These are phyloP conservation scores for Pseudogymnoascus sp. DNA, from an alignment of 2,329 filamentous ascomycete species.

Conservation along the genomic window DNA sequence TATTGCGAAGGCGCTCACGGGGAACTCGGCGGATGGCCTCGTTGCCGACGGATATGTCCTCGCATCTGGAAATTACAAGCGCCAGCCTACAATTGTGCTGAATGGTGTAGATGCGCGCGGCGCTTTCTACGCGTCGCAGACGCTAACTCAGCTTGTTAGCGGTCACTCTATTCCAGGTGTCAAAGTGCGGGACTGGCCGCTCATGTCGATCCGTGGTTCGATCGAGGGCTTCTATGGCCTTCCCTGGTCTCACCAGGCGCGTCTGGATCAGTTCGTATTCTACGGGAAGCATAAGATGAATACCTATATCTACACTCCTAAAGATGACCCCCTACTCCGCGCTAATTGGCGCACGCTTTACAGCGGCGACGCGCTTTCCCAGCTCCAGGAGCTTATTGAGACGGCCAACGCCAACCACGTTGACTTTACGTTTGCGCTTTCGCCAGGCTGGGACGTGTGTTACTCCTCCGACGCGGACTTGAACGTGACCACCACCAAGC, in stretches of 20 bases:
- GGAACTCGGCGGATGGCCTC: slow-evolving; percentile 15
- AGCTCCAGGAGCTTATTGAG: slow-evolving; percentile 18
- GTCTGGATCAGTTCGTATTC: slow-evolving; percentile 21
- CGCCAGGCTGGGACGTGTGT: slow-evolving; percentile 18
- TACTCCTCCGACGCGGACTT: slow-evolving; percentile 21
- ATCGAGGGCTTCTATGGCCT: slow-evolving; percentile 24
- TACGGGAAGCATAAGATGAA: slow-evolving; percentile 24
- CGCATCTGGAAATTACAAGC: slow-evolving; percentile 16
- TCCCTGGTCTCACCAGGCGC: slow-evolving; percentile 22
- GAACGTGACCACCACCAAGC: slow-evolving; percentile 18
- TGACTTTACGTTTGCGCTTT: slow-evolving; percentile 22
- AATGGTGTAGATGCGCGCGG: slow-evolving; percentile 20
- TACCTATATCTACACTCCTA: slow-evolving; percentile 23
- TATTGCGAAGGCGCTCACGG: slow-evolving; percentile 12
- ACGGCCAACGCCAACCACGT: slow-evolving; percentile 20
- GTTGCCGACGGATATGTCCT: slow-evolving; percentile 19
- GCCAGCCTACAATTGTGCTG: slow-evolving; percentile 18
- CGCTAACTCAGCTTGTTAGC: not conserved
- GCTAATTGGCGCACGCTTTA: not conserved
- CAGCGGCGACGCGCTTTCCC: slow-evolving; percentile 11
- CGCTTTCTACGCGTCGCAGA: slow-evolving; percentile 21
- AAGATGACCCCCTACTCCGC: slow-evolving; percentile 21
- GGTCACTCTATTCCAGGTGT: slow-evolving; percentile 11
- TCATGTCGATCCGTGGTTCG: slow-evolving; percentile 23
- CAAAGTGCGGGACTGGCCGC: slow-evolving; percentile 22